Base-by-base conservation (phyloP, 257 asterid genomes). In the Capsicum baccatum region DNA sequence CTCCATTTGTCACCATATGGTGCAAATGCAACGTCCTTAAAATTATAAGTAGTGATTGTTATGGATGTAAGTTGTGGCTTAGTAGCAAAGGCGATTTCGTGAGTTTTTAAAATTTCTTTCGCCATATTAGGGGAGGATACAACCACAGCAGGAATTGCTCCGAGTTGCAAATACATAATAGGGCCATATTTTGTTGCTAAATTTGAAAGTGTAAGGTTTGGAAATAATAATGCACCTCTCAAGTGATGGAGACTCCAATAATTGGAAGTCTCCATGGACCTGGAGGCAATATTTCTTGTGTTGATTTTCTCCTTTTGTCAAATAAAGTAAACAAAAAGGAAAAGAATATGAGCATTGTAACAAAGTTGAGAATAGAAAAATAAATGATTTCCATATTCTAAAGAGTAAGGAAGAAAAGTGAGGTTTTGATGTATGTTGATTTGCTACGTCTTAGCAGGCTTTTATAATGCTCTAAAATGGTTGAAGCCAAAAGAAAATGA, bases 261-360 rank as follows among this genome's bases (percentile, higher is more conserved):
- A 86, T 21, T 17, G 91, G 91, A 12, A 86, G 86, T 83, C 71
- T 83, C 6, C 85, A 83, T 3, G 91, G 91, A 74, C 91, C 88
- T 0, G 90, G 91, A 54, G 91, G 91, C 79, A 90, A 84, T 13
- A 79, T 83, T 57, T 9, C 39, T 33, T 62, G 57, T 58, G 3
- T 21, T 3, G 37, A 37, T 69, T 83, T 83, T 54, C 39, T 83
- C 44, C 69, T 16, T 44, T 54, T 81, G 57, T 5, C 14, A n/a
- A 70, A 10, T 39, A 70, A 4, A 54, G 33, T 26, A 26, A 42
- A 56, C 37, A 83, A 6, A 6, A 47, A 47, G 80, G 58, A 1
- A 71, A 71, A 71, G 11, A 71, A 71, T 21, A 71, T 71, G 6
- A 47, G 37, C 35, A 71, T 10, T 71, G 80, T 15, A 47, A 71